A percentile compares a stretch with the other conserved stretches of the same genome.
Evolutionary conservation across 1,284 basidiomycete species (phyloP).

Genomic region (Retiboletus fuscus): DNA sequence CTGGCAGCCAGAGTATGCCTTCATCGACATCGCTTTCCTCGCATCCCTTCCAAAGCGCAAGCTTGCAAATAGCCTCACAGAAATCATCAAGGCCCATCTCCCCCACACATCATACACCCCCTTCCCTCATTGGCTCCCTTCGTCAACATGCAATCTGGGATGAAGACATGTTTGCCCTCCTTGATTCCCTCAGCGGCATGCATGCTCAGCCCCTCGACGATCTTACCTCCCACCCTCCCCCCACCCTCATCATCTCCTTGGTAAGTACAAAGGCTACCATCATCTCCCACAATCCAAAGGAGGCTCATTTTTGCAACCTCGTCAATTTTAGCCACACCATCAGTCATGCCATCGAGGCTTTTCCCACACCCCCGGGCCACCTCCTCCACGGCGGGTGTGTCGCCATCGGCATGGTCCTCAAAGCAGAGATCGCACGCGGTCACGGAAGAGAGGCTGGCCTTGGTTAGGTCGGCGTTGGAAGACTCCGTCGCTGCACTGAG

Average conservation of each 20-base stretch:
- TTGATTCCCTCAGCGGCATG: constrained; percentile 72
- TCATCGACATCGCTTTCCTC: constrained; percentile 97
- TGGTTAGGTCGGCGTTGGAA: constrained; percentile 89
- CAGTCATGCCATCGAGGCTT: constrained; percentile 95
- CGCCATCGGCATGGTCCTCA: constrained; percentile 92
- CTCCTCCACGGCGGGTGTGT: constrained; percentile 96
- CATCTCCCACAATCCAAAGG: constrained; percentile 94
- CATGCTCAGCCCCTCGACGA: constrained; percentile 74
- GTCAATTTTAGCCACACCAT: constrained; percentile 98
- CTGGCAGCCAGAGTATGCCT: constrained; percentile 98
- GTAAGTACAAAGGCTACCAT: constrained; percentile 95
- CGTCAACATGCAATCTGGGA: constrained; percentile 99
- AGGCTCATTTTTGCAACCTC: constrained; percentile 94
- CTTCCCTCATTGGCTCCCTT: constrained; percentile 13
- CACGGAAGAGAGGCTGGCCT: constrained; percentile 74
- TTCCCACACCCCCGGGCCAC: constrained; percentile 89
- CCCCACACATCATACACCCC: constrained; percentile 12
- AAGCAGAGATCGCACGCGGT: constrained; percentile 91
- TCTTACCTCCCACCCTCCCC: constrained; percentile 81
- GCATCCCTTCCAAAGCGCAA: constrained; percentile 93
- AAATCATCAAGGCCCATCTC: constrained; percentile 85
- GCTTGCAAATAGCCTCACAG: constrained; percentile 98
- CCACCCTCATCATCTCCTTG: constrained; percentile 87
- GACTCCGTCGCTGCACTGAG: constrained; percentile 85
- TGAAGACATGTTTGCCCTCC: constrained; percentile 82